Evolutionary conservation across 805 yeast genomes (phyloP), one percentile per base, ranked within the genome.

Genomic region (Geotrichum ghanense): DNA sequence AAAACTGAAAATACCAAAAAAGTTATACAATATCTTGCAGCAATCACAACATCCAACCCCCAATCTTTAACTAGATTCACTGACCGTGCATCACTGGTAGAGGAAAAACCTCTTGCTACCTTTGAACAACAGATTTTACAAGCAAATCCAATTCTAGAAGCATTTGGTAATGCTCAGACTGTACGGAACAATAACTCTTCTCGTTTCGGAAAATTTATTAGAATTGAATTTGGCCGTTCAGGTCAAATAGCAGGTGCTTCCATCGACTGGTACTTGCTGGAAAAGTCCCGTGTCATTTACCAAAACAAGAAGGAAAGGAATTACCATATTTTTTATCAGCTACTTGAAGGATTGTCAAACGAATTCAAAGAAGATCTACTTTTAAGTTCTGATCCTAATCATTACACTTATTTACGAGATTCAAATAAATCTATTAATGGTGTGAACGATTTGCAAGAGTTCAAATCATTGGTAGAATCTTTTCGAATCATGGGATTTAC

Each of bases 81-180:
- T 40, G 57, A 48, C 4, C n/a, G n/a, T n/a, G n/a, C n/a, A n/a
- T n/a, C n/a, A n/a, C n/a, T n/a, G n/a, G n/a, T n/a, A n/a, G 56
- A 65, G 10, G n/a, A n/a, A n/a, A n/a, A n/a, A n/a, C n/a, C n/a
- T n/a, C n/a, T n/a, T 31, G 59, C 68, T 14, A 70, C 74, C 42
- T 83, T 92, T 54, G 97, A 92, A 62, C 74, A 76, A 51, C 88
- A 85, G 61, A 90, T 92, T 45, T 64, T 92, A 25, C 89, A 86
- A 59, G 95, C 97, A 5, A 92, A 92, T 60, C 99, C 98, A 1
- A 87, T 92, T 44, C 66, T 92, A 54, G 99, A 92, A 64, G 79
- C 96, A 25, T 92, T 92, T 64, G 99, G 99, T 55, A 92, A 92
- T 63, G 90, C 99, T 1, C 95, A 90, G 58, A 92, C 99, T 0